phyloP scores from a whole-genome alignment of 202 grass and related monocot species.

The Miscanthus sacchariflorus region DNA sequence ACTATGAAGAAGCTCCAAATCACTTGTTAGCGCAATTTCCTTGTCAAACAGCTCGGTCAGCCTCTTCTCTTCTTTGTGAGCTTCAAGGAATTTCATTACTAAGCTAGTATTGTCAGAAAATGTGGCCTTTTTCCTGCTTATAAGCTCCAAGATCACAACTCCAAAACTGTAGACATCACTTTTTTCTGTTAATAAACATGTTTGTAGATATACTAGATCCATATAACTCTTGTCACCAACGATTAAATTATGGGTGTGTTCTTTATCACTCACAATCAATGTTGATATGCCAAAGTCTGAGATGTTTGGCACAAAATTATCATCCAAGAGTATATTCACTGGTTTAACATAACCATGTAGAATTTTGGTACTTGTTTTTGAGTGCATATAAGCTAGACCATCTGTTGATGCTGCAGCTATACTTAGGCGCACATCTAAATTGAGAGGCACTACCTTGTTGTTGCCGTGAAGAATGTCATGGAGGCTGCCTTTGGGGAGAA shows the following conservation, averaged over 20 bases:
- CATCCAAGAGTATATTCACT: too few relatives aligned
- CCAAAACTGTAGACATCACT: constrained; percentile 62
- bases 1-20: constrained; percentile 21
- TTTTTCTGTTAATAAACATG: constrained; percentile 35
- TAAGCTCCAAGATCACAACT: constrained; percentile 50
- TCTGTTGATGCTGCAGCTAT: too few relatives aligned
- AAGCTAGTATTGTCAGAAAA: neutral
- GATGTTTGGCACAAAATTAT: too few relatives aligned
- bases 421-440: too few relatives aligned
- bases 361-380: too few relatives aligned
- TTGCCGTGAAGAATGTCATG: too few relatives aligned
- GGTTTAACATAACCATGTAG: too few relatives aligned
- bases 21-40: neutral
- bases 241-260: neutral
- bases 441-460: too few relatives aligned
- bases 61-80: neutral
- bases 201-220: constrained; percentile 37
- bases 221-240: constrained; percentile 49
- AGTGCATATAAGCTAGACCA: too few relatives aligned
- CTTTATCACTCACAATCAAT: too few relatives aligned
- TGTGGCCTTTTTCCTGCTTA: constrained; percentile 39
- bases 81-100: neutral
- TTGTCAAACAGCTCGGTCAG: neutral
- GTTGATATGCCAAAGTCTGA: too few relatives aligned
- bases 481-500: too few relatives aligned